Evolutionary conservation across 2,329 filamentous ascomycete genomes (phyloP), one percentile per base, ranked within the genome.

Genomic region (Pestalotiopsis sp.): DNA sequence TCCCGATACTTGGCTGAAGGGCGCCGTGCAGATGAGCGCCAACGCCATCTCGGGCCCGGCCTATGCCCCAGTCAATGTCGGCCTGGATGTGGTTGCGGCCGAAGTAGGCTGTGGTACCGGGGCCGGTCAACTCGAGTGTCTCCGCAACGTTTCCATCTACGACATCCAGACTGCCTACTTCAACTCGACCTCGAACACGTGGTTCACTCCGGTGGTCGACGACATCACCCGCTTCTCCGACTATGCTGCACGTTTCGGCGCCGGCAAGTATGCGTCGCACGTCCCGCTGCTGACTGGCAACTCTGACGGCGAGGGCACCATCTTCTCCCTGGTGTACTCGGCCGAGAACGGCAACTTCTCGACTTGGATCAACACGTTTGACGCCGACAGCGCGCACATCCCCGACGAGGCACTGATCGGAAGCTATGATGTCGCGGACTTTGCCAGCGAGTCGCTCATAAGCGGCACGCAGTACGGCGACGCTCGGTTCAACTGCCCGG

Each of bases 381-480:
- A 82, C 39, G 80, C 81, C 11, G 81, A 82, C 68, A 76, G 77
- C 60, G 80, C 77, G 2, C 76, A 81, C 49, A 78, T 83, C 12
- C 77, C 80, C 4, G 77, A 80, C 20, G 67, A 75, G 1, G 67
- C 74, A 4, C 73, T 83, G 4, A 68, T 79, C 36, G 71, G 66
- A 1, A 76, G 78, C 11, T 82, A 82, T 72, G 76, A 78, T 23
- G 69, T 73, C 2, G 73, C 78, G 1, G 79, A 82, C 68, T 83
- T 71, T 20, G 72, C 74, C 20, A 78, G 73, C 59, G 80, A 80
- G 20, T 79, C 82, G 3, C 77, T 79, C 12, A 79, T 80, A 70
- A 83, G 81, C 68, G 83, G 83, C 17, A 74, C 75, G 0, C 82
- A 84, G 73, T 81, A 81, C 45, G 83, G 82, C 36, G 83, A 85